Base-by-base conservation (phyloP, 2,329 filamentous ascomycete species). In the Cladosporium phlei region DNA sequence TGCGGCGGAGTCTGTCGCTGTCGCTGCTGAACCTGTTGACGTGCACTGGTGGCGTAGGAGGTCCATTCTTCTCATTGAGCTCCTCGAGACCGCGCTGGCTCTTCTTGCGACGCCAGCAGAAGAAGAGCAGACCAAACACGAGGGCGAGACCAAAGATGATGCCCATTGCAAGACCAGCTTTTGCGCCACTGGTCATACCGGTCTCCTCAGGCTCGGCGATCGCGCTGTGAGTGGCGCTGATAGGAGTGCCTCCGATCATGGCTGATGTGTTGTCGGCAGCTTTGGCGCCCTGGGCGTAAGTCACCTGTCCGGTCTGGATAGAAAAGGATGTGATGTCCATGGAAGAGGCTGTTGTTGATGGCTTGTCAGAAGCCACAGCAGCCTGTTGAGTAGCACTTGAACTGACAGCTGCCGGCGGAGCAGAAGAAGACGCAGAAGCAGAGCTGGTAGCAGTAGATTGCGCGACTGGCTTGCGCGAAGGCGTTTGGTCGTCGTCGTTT, bases 121-220 rank as follows among this genome's bases (percentile, higher is more conserved):
- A 82, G 61, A 88, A 84, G 16, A 86, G 73, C 17, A 86, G 64
- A n/a, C 82, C 71, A 22, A 81, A 79, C 20, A 93, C 63, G 2
- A 83, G 66, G 24, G 83, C 78, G 20, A 95, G 58, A 38, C 79
- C 79, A 5, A 84, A 73, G 24, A 96, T 68, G 38, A 94, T 80
- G 59, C 89, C 90, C 62, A 96, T 82, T 5, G 85, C 88, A 52
- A 96, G 78, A 50, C 93, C 93, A 33, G 88, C 90, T 67, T 88
- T 93, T 51, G 69, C 62, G 47, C 76, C 63, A 42, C 63, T 62
- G 38, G 66, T 71, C 67, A 76, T 68, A 34, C 70, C 70, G 24
- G 50, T 49, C 32, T 46, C 16, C 33, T 49, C 47, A 5, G 38
- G 28, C 20, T 30, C 24, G n/a, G 25, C 19, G 11, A 20, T 19